Evolutionary conservation across 768 basidiomycete species (phyloP), one percentile per base, ranked within the genome.

Genomic region (Epithele typhae): DNA sequence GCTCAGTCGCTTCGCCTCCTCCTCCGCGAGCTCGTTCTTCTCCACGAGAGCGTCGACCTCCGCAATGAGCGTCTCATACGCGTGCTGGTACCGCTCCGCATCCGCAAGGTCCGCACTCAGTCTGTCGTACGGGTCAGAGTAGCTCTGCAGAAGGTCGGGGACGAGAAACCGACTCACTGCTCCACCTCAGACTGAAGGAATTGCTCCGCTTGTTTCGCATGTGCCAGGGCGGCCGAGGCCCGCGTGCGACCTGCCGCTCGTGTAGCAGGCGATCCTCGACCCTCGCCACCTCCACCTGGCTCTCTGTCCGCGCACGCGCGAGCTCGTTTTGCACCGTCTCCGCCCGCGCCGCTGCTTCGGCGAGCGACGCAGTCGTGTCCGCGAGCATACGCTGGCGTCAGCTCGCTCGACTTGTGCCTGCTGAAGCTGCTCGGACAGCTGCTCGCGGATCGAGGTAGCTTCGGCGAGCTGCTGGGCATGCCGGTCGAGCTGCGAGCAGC

Each of bases 21-120:
- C 82, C 58, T 92, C 84, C 6, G 89, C 88, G 27, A 92, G 71
- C 25, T 81, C 76, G 54, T 92, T 89, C 10, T 84, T 75, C 11
- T 78, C 76, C 15, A 84, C 65, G 9, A 94, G 73, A 5, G 76
- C 69, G 15, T 74, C 75, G 22, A 91, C 76, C 58, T 87, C 77
- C 15, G 84, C 77, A 15, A 76, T 63, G 10, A 92, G 69, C 21
- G 71, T 70, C 47, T 75, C 70, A 62, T 92, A 92, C 11, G 87
- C 84, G 40, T 82, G 78, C 62, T 83, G 77, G 64, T 83, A 92
- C 17, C 69, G 72, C 52, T 79, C 80, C 1, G 77, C 76, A 11
- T 84, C 77, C 3, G 72, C 60, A 18, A 92, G 64, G 25, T 87
- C 84, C 5, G 66, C 45, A 23, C 62, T 59, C 39, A 81, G 51